Evolutionary conservation across 2,329 filamentous ascomycete genomes (phyloP).

Genomic region (Tolypocladium pustulatum): DNA sequence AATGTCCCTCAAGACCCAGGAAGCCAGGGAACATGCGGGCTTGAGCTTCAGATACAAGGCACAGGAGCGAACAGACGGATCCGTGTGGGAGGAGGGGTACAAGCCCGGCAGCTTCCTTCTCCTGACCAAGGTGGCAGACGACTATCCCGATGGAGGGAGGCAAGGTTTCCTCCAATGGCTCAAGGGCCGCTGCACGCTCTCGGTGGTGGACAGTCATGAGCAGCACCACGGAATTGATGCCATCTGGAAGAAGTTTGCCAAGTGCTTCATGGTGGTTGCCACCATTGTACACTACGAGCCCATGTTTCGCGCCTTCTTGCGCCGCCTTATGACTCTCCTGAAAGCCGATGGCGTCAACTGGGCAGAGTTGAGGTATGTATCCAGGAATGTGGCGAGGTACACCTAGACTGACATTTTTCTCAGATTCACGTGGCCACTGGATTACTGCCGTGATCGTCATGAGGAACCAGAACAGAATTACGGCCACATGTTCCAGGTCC

Average conservation of each 20-base stretch:
- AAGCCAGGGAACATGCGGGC: constrained; percentile 40
- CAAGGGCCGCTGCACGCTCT: constrained; percentile 60
- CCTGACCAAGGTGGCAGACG: constrained; percentile 52
- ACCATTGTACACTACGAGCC: constrained; percentile 83
- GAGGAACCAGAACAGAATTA: constrained; percentile 59
- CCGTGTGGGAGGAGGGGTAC: constrained; percentile 62
- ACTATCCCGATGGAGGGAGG: constrained; percentile 63
- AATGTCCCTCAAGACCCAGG: constrained; percentile 41
- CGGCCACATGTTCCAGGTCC: constrained; percentile 57
- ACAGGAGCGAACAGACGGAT: constrained; percentile 28
- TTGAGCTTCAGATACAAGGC: constrained; percentile 54
- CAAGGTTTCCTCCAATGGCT: constrained; percentile 70
- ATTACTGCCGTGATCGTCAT: constrained; percentile 54
- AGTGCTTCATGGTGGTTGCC: constrained; percentile 62
- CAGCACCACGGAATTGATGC: constrained; percentile 77
- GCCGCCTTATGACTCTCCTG: constrained; percentile 58
- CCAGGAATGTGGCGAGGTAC: background rate
- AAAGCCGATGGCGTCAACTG: constrained; percentile 76
- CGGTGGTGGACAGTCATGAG: constrained; percentile 58
- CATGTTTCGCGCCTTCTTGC: constrained; percentile 69
- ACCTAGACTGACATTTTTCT: background rate
- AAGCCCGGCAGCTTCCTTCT: constrained; percentile 46
- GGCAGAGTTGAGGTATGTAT: constrained; percentile 57
- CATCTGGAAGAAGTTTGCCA: constrained; percentile 74
- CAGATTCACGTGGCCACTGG: constrained; percentile 60